Base-by-base conservation (phyloP, 768 basidiomycete species). In the Suillus decipiens region DNA sequence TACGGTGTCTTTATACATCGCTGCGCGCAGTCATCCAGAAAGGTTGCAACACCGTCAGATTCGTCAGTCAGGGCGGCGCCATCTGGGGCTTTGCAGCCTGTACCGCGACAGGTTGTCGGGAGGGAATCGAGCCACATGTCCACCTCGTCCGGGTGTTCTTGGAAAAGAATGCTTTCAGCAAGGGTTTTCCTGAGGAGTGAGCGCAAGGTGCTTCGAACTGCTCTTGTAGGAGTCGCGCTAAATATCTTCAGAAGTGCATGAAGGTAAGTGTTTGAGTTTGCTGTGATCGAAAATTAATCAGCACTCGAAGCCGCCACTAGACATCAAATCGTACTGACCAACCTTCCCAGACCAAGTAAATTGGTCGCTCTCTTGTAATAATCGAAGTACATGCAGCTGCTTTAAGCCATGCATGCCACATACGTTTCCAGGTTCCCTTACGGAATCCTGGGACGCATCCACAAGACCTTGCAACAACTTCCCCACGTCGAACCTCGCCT, bases 21-120 rank as follows among this genome's bases (percentile, higher is more conserved):
- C 62, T 90, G 88, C 3, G 91, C 81, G 70, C 94, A 96, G 58
- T 95, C 93, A 66, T 98, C 96, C 12, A 97, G 69, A 76, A 97
- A 95, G 0, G 75, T 63, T 19, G 90, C 76, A 33, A 89, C 84
- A 48, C 80, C 79, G 7, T 82, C 80, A 12, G 78, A 77, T 75
- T 90, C 90, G 53, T 84, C 85, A 2, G 77, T 79, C 24, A 89
- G 76, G 6, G 78, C 71, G 0, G 81, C 75, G 4, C 81, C 84
- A 62, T 89, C 86, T 1, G 84, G 85, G 2, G 84, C 75, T 63
- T 80, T 72, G 1, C 79, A 75, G 33, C 74, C 68, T 24, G 68
- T 67, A 15, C 68, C 68, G 14, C 81, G 79, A 15, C 59, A 56
- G 57, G 72, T 61, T 4, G 71, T 74, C 0, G 93, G 90, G 0